phyloP scores from a whole-genome alignment of 176 grass and related monocot species.

The Puya raimondii region DNA sequence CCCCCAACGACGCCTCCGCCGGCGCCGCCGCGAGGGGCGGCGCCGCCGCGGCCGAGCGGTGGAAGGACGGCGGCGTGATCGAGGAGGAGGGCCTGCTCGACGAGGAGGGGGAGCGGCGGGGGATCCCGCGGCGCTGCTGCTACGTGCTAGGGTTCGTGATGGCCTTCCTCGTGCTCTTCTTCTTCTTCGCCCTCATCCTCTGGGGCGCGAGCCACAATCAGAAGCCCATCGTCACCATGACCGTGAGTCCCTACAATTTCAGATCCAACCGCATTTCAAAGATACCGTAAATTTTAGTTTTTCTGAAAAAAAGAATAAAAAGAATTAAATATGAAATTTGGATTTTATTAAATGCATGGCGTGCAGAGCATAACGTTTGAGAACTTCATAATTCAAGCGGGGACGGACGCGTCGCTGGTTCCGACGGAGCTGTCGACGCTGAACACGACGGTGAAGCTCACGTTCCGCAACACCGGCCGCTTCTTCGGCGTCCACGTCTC shows the following conservation, averaged over 20 bases:
- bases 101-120: slow-evolving; percentile 24
- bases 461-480: slow-evolving; percentile 69
- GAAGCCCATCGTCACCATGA: slow-evolving; percentile 51
- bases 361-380: slow-evolving; percentile 81
- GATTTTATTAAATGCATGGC: background rate
- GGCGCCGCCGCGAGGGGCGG: too few species aligned
- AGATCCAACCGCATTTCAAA: background rate
- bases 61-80: slow-evolving; percentile 31
- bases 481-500: slow-evolving; percentile 92
- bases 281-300: too few species aligned
- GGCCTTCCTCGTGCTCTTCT: slow-evolving; percentile 69
- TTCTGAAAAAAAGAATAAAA: background rate
- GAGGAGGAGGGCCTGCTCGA: slow-evolving; percentile 76
- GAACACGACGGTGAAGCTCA: slow-evolving; percentile 60
- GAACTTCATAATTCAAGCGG: slow-evolving; percentile 76
- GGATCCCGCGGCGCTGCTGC: slow-evolving; percentile 27
- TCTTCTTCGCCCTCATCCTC: slow-evolving; percentile 88
- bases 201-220: slow-evolving; percentile 77
- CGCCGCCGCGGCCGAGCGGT: slow-evolving; percentile 21
- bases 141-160: slow-evolving; percentile 49
- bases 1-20: slow-evolving; percentile 4
- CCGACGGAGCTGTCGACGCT: slow-evolving; percentile 73
- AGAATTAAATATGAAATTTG: too few species aligned
- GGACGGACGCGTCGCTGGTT: slow-evolving; percentile 81
- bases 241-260: slow-evolving; percentile 10